Conservation (phyloP, 345 rosid species). For the Lepidium sativum region DNA sequence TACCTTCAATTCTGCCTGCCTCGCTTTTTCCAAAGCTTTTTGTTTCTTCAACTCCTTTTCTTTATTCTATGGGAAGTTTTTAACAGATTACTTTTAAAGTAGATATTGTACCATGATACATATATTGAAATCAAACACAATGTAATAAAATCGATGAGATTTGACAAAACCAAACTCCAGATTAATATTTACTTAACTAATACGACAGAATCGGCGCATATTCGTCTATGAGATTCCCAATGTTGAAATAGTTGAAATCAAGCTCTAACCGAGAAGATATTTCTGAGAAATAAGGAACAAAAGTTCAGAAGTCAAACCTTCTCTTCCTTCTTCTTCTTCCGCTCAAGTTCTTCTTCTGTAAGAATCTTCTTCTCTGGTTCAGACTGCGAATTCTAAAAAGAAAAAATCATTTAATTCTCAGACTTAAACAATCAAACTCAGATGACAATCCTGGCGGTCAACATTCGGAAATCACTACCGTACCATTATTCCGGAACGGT, state of each 20-base stretch:
- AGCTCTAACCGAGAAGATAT: background rate
- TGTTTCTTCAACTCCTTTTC: constrained; percentile 81
- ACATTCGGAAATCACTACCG: background rate
- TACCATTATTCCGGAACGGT: constrained; percentile 24
- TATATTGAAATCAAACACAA: background rate
- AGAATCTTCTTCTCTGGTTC: constrained; percentile 43
- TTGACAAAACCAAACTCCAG: background rate
- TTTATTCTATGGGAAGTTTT: constrained; percentile 34
- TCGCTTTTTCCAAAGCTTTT: constrained; percentile 74
- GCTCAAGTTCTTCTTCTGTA: constrained; percentile 68
- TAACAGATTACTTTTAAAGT: background rate
- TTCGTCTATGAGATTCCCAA: background rate
- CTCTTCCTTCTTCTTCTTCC: constrained; percentile 89
- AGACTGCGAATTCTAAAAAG: constrained; percentile 32
- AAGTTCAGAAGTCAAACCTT: constrained; percentile 35
- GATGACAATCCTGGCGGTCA: background rate
- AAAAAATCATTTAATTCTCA: background rate
- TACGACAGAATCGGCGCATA: background rate
- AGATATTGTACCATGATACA: background rate
- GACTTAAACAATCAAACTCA: background rate
- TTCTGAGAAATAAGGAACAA: background rate
- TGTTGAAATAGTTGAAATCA: background rate
- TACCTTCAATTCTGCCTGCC: constrained; percentile 57
- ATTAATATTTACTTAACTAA: background rate
- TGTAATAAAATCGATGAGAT: background rate